Conservation (phyloP, 441 rosid species). For the Jatropha multifida region DNA sequence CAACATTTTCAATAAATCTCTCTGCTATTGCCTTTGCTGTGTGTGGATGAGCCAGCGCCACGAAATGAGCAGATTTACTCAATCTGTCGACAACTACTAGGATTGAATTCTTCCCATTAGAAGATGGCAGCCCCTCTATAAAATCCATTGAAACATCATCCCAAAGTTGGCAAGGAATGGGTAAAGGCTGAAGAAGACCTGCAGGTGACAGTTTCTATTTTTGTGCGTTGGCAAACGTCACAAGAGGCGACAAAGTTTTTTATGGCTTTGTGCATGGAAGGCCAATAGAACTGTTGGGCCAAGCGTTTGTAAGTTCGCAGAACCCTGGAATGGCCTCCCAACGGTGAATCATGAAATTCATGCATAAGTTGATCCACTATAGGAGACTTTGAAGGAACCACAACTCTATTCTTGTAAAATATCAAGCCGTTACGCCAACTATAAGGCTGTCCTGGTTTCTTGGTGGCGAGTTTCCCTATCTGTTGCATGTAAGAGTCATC, state of each 20-base stretch:
- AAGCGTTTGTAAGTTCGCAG: not conserved
- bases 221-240: not conserved
- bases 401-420: not conserved
- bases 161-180: too few relatives aligned
- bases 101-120: too few relatives aligned
- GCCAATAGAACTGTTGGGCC: not conserved
- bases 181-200: too few relatives aligned
- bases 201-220: too few relatives aligned
- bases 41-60: too few relatives aligned
- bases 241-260: not conserved
- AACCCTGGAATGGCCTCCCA: not conserved
- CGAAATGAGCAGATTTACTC: too few relatives aligned
- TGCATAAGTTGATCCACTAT: not conserved
- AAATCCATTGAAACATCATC: too few relatives aligned
- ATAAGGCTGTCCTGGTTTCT: not conserved
- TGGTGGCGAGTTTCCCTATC: not conserved
- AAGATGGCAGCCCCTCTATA: too few relatives aligned
- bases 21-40: too few relatives aligned
- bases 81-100: too few relatives aligned
- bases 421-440: not conserved
- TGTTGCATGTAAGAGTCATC: not conserved
- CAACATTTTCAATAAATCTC: too few relatives aligned
- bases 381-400: not conserved
- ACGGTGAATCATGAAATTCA: not conserved
- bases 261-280: not conserved